A percentile compares a stretch with the other conserved stretches of the same genome.
These are phyloP conservation scores for Penicillium roqueforti DNA, from an alignment of 495 filamentous ascomycete genomes.

Conservation along the genomic window DNA sequence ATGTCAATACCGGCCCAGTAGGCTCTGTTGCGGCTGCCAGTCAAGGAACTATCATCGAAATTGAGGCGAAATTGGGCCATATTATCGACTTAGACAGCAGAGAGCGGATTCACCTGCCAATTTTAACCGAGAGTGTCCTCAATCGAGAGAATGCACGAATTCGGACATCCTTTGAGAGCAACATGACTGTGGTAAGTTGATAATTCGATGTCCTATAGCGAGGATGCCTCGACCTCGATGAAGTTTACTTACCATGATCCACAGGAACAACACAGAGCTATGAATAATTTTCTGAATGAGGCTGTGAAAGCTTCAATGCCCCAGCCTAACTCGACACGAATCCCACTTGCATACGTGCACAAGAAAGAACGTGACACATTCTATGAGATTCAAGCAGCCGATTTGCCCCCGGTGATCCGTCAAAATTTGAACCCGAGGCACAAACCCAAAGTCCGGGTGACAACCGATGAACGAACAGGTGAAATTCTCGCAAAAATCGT, in stretches of 20 bases:
- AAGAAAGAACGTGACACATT: slow-evolving; percentile 77
- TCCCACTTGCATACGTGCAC: slow-evolving; percentile 74
- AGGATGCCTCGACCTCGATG: too few relatives aligned
- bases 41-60: slow-evolving; percentile 72
- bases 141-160: slow-evolving; percentile 45
- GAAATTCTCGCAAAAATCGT: slow-evolving; percentile 77
- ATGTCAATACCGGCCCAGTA: slow-evolving; percentile 43
- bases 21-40: slow-evolving; percentile 47
- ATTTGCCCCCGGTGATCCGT: slow-evolving; percentile 53
- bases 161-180: slow-evolving; percentile 64
- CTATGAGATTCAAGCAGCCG: slow-evolving; percentile 62
- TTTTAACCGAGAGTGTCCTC: slow-evolving; percentile 64
- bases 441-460: slow-evolving; percentile 69
- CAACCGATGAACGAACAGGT: slow-evolving; percentile 67
- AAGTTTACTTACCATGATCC: slow-evolving; percentile 6
- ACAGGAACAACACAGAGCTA: slow-evolving; percentile 68
- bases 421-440: slow-evolving; percentile 54
- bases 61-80: slow-evolving; percentile 86
- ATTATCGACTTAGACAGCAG: slow-evolving; percentile 67
- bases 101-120: slow-evolving; percentile 59
- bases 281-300: slow-evolving; percentile 78
- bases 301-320: slow-evolving; percentile 49
- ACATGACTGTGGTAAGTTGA: slow-evolving; percentile 74
- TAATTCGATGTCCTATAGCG: background rate
- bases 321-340: slow-evolving; percentile 44